phyloP scores from a whole-genome alignment of 108 stramenopile genomes.

The Cyclotella kingstonii region DNA sequence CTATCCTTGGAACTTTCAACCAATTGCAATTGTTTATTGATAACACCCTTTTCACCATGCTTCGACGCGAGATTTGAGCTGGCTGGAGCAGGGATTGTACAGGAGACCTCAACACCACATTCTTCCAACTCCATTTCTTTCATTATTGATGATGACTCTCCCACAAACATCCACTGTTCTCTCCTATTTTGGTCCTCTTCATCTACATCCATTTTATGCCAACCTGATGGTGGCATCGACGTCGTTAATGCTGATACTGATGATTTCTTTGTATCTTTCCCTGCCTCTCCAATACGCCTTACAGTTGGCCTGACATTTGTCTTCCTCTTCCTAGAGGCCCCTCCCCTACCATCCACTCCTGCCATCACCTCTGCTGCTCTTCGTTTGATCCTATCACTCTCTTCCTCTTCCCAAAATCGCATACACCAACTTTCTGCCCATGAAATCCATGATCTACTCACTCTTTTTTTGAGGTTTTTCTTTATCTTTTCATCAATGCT shows the following conservation, averaged over 20 bases:
- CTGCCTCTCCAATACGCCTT: background rate
- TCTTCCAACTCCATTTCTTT: constrained; percentile 10
- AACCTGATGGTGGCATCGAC: background rate
- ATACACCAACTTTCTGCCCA: constrained; percentile 45
- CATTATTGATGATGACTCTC: background rate
- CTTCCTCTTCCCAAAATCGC: constrained; percentile 45
- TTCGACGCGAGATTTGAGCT: too few relatives aligned
- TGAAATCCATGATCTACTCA: constrained; percentile 32
- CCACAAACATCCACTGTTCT: constrained; percentile 5
- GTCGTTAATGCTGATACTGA: background rate
- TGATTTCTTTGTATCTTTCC: too few relatives aligned
- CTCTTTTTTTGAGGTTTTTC: constrained; percentile 24
- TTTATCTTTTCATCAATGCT: constrained; percentile 23
- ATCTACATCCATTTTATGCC: background rate
- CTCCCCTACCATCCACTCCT: background rate
- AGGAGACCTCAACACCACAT: constrained; percentile 21
- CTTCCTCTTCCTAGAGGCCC: background rate
- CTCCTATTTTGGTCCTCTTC: background rate
- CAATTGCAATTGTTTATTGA: too few relatives aligned
- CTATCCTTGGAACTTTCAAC: too few relatives aligned
- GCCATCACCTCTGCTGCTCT: background rate
- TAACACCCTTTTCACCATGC: too few relatives aligned
- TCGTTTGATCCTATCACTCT: constrained; percentile 7
- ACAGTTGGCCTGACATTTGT: constrained; percentile 23
- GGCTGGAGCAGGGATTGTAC: constrained; percentile 6